Conservation (phyloP, 176 grass and related monocot species). For the Avena atlantica region DNA sequence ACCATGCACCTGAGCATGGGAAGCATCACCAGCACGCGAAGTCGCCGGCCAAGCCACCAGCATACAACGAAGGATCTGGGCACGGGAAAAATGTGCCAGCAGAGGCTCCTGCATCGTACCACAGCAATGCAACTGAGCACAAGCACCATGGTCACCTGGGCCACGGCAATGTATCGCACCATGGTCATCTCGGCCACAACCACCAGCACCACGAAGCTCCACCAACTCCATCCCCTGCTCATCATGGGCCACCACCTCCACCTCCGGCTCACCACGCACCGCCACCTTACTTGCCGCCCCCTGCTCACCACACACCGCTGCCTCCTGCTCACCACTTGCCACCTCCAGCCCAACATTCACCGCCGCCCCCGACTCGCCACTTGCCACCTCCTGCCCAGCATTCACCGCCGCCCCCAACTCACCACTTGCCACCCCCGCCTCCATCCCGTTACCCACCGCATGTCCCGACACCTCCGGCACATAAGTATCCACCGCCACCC, state of each 20-base stretch:
- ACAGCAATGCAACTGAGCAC: not conserved
- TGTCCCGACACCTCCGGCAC: not conserved
- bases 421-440: conserved; percentile 20
- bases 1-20: not conserved
- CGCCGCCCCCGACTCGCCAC: conserved; percentile 23
- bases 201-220: not conserved
- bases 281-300: not conserved
- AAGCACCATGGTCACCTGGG: conserved; percentile 5
- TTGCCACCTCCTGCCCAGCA: not conserved
- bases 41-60: conserved; percentile 33
- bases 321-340: conserved; percentile 15
- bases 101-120: not conserved
- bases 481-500: conserved; percentile 6
- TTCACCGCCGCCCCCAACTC: not conserved
- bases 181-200: conserved; percentile 35
- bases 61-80: not conserved
- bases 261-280: not conserved
- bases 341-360: not conserved
- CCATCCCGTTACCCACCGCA: conserved; percentile 34
- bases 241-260: not conserved
- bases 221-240: not conserved
- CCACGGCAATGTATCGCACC: conserved; percentile 20
- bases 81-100: not conserved
- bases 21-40: conserved; percentile 9
- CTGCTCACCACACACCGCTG: not conserved